These are phyloP conservation scores for Linderniella brevidens DNA, from an alignment of 257 asterid genomes.

Conservation along the genomic window DNA sequence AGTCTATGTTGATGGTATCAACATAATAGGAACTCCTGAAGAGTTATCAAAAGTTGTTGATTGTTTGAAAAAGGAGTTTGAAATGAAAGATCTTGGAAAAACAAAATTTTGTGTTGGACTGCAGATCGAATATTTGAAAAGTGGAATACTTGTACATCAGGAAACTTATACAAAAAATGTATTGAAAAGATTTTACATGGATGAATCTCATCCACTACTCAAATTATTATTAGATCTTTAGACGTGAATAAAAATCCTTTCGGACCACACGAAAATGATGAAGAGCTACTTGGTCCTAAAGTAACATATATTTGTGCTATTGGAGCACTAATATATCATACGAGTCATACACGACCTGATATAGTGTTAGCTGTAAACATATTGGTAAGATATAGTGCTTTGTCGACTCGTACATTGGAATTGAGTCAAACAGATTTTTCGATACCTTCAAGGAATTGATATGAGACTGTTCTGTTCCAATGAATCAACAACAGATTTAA, in stretches of 20 bases:
- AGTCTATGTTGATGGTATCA: no score
- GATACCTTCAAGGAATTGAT: background rate
- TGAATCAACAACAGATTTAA: background rate
- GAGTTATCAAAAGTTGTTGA: no score
- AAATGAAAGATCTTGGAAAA: no score
- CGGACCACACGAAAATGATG: background rate
- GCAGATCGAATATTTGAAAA: no score
- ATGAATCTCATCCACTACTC: background rate
- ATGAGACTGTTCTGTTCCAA: background rate
- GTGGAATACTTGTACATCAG: no score
- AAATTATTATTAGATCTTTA: background rate
- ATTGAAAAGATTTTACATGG: background rate
- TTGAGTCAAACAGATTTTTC: background rate
- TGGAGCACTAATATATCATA: background rate
- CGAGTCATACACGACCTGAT: background rate
- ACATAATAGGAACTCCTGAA: no score
- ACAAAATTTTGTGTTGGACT: no score
- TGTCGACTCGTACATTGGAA: background rate
- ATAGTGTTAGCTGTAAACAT: background rate
- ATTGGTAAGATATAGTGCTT: background rate
- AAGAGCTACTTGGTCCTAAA: background rate
- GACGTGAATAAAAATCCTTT: background rate
- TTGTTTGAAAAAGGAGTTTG: no score
- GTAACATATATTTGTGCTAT: background rate
- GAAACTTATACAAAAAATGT: background rate